Evolutionary conservation across 768 basidiomycete genomes (phyloP).

Genomic region (Astraeus odoratus): DNA sequence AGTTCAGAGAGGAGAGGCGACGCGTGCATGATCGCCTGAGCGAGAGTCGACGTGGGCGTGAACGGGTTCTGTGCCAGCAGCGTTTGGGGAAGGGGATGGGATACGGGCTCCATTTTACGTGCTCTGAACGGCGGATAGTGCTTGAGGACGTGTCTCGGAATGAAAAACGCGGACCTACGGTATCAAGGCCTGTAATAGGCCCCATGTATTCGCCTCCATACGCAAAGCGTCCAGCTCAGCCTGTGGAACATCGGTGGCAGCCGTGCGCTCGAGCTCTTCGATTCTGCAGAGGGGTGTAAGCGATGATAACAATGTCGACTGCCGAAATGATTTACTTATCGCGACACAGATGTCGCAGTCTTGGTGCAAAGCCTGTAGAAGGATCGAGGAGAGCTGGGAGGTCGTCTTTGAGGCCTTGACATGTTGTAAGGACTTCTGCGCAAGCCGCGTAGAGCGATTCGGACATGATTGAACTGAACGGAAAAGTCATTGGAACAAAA

Average conservation of each 20-base stretch:
- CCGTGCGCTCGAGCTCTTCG: constrained; percentile 41
- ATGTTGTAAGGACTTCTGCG: constrained; percentile 58
- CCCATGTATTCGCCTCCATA: constrained; percentile 81
- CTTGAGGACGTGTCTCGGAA: not conserved
- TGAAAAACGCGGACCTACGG: constrained; percentile 42
- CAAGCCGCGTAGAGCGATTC: constrained; percentile 51
- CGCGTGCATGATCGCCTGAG: constrained; percentile 62
- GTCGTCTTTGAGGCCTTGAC: constrained; percentile 50
- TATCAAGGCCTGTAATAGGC: constrained; percentile 68
- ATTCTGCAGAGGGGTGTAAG: constrained; percentile 32
- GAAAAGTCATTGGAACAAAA: too few relatives aligned
- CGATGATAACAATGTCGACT: not conserved
- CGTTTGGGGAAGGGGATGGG: constrained; percentile 42
- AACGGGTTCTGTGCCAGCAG: constrained; percentile 72
- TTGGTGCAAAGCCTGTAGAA: constrained; percentile 63
- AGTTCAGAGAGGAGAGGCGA: constrained; percentile 70
- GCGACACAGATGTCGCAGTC: constrained; percentile 42
- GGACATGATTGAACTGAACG: constrained; percentile 18
- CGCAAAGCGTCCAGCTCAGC: constrained; percentile 58
- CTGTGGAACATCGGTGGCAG: constrained; percentile 29
- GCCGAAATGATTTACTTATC: constrained; percentile 45
- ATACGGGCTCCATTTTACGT: constrained; percentile 54
- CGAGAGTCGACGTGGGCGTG: constrained; percentile 69
- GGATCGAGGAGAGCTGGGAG: constrained; percentile 58
- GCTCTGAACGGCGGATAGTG: constrained; percentile 36